Conservation (phyloP, 2,329 filamentous ascomycete genomes). For the Boeremia exigua region DNA sequence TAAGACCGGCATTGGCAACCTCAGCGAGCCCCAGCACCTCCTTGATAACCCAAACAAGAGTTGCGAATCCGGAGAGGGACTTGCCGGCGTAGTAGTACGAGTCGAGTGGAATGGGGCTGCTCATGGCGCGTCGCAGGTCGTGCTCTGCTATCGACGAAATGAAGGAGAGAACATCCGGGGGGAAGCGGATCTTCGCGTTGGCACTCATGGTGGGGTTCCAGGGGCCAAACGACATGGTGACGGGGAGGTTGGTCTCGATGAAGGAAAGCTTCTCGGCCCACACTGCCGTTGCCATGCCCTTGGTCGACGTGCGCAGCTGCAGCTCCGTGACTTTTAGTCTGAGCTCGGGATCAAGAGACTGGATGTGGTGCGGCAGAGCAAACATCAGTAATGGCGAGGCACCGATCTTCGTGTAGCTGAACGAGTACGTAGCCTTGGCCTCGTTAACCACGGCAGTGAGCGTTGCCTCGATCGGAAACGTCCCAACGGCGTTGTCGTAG, state of each 20-base stretch:
- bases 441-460: slow-evolving; percentile 69
- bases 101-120: slow-evolving; percentile 73
- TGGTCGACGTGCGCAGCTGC: slow-evolving; percentile 79
- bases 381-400: slow-evolving; percentile 78
- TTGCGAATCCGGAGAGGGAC: slow-evolving; percentile 50
- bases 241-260: slow-evolving; percentile 74
- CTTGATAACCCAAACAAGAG: slow-evolving; percentile 55
- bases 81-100: slow-evolving; percentile 95
- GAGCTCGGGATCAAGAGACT: slow-evolving; percentile 71
- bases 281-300: slow-evolving; percentile 78
- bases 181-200: slow-evolving; percentile 42
- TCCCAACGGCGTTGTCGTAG: slow-evolving; percentile 77
- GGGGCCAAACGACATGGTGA: slow-evolving; percentile 77
- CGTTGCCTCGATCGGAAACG: slow-evolving; percentile 70
- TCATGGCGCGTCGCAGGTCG: slow-evolving; percentile 79
- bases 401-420: slow-evolving; percentile 76
- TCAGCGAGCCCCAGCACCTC: slow-evolving; percentile 64
- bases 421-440: slow-evolving; percentile 68
- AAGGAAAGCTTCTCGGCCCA: slow-evolving; percentile 67
- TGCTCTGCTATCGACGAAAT: slow-evolving; percentile 69
- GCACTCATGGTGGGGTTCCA: slow-evolving; percentile 66
- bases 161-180: slow-evolving; percentile 60
- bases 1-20: slow-evolving; percentile 56
- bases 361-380: slow-evolving; percentile 83
- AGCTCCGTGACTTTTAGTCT: slow-evolving; percentile 59